Percentiles rank a stretch among this genome's conserved stretches.
Conservation (phyloP, 306 rosid species). For the Spatholobus suberectus region DNA sequence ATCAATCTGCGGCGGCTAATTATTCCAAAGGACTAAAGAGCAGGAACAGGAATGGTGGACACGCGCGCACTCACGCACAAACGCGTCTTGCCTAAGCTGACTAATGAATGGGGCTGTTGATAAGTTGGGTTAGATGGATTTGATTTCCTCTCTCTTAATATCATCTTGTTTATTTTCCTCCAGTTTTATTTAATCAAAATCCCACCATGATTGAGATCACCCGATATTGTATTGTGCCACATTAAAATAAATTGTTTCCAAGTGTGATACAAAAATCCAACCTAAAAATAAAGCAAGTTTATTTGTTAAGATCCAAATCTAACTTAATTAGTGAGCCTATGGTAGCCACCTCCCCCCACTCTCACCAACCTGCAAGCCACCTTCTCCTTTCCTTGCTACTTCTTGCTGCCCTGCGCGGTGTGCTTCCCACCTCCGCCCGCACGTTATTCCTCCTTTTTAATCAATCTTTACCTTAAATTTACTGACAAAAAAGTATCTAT, state of each 20-base stretch:
- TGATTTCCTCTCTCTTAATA: not conserved
- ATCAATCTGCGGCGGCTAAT: slow-evolving; percentile 45
- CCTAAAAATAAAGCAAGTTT: not conserved
- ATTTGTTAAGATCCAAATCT: not conserved
- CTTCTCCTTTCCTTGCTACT: no score
- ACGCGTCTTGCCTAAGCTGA: slow-evolving; percentile 18
- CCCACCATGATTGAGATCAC: no score
- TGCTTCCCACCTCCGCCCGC: no score
- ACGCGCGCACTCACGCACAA: not conserved
- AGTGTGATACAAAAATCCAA: not conserved
- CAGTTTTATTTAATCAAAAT: no score
- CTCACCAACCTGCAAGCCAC: not conserved
- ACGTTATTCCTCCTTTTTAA: no score
- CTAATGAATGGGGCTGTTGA: not conserved
- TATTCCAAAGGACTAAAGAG: not conserved
- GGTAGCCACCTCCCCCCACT: no score
- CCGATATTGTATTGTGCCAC: no score
- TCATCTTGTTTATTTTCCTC: not conserved
- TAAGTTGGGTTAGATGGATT: not conserved
- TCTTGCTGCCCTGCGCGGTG: no score
- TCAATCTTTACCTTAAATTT: no score
- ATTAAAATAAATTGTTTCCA: not conserved
- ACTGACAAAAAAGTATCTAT: no score
- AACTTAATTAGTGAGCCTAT: not conserved
- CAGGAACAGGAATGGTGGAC: not conserved